Percentiles rank a stretch among this genome's conserved stretches.
Conservation (phyloP, 176 grass and related monocot species). For the Zizania latifolia region DNA sequence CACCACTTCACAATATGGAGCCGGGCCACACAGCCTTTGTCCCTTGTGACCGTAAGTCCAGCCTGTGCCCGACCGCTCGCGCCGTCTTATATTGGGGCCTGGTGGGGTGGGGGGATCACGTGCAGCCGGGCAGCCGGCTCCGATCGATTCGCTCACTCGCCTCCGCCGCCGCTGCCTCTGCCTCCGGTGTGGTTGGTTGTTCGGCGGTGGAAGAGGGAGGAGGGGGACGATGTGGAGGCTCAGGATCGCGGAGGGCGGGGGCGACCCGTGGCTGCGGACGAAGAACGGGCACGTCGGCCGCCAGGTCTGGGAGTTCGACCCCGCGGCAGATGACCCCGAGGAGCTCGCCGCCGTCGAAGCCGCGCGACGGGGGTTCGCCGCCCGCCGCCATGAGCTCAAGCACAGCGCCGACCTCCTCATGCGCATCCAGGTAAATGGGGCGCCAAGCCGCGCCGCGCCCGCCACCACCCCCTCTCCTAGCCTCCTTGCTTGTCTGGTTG, state of each 20-base stretch:
- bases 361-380: conserved; percentile 29
- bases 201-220: background rate
- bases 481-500: background rate
- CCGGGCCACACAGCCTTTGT: too few relatives aligned
- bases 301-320: conserved; percentile 56
- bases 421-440: conserved; percentile 69
- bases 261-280: conserved; percentile 47
- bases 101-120: too few relatives aligned
- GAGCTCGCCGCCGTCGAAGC: conserved; percentile 42
- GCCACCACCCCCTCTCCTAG: background rate
- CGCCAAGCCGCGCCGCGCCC: too few relatives aligned
- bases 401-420: conserved; percentile 73
- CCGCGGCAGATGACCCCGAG: conserved; percentile 24
- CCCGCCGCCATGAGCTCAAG: conserved; percentile 14
- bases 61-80: too few relatives aligned
- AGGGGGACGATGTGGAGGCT: conserved; percentile 38
- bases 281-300: conserved; percentile 41
- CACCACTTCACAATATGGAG: too few relatives aligned
- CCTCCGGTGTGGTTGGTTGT: background rate
- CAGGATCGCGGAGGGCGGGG: conserved; percentile 30
- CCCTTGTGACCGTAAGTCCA: too few relatives aligned
- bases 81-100: too few relatives aligned
- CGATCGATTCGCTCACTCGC: background rate
- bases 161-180: background rate
- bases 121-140: too few relatives aligned